Percentiles rank a stretch among this genome's conserved stretches.
Evolutionary conservation across 768 basidiomycete species (phyloP).

Genomic region (Pisolithus tinctorius): DNA sequence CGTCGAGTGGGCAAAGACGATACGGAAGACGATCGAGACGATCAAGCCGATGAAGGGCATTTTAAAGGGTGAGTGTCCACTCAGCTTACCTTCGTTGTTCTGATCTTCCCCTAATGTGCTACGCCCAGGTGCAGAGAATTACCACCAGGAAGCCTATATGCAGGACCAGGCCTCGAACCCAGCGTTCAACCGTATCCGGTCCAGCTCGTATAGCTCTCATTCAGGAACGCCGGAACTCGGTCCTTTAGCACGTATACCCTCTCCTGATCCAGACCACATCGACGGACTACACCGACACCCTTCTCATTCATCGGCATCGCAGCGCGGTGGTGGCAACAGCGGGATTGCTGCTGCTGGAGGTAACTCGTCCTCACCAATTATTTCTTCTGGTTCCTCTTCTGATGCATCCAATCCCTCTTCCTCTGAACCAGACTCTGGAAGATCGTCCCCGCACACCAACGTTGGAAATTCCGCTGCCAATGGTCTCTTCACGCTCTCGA

Average conservation of each 20-base stretch:
- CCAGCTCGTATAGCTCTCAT: conserved; percentile 74
- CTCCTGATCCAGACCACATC: conserved; percentile 80
- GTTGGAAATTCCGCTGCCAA: neutral
- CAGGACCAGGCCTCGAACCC: conserved; percentile 34
- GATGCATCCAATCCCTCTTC: conserved; percentile 19
- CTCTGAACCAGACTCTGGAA: conserved; percentile 33
- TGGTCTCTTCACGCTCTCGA: conserved; percentile 74
- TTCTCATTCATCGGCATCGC: conserved; percentile 37
- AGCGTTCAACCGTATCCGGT: conserved; percentile 50
- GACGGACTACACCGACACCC: conserved; percentile 76
- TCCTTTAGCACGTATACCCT: conserved; percentile 75
- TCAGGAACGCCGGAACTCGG: conserved; percentile 50
- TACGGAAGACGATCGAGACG: conserved; percentile 69
- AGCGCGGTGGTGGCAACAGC: conserved; percentile 20
- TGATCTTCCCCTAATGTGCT: neutral
- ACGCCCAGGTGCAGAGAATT: conserved; percentile 55
- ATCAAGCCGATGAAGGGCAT: conserved; percentile 76
- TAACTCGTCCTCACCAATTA: conserved; percentile 44
- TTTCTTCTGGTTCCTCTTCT: conserved; percentile 45
- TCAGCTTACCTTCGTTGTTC: neutral
- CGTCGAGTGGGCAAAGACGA: conserved; percentile 72
- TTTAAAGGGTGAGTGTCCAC: conserved; percentile 52
- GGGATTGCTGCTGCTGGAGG: conserved; percentile 16
- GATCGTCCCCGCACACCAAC: conserved; percentile 26
- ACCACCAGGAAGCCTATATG: conserved; percentile 56